phyloP scores from a whole-genome alignment of 371 early-diverging fungal species.

The Apophysomyces ossiformis region DNA sequence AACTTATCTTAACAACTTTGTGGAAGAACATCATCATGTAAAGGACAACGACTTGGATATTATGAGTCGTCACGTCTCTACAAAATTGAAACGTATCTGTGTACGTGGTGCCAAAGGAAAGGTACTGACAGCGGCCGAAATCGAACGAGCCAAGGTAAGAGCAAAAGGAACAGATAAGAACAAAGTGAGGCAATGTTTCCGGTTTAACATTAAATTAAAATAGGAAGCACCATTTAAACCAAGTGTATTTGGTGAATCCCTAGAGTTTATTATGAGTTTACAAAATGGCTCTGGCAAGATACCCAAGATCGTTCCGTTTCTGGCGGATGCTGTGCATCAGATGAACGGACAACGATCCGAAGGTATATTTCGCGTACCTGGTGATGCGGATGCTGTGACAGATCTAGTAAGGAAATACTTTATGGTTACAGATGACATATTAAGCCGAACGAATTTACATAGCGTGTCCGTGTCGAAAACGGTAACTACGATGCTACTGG shows the following conservation, averaged over 20 bases:
- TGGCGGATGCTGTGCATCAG: slow-evolving; percentile 75
- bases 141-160: slow-evolving; percentile 74
- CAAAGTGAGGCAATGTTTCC: neutral
- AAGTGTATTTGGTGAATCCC: slow-evolving; percentile 91
- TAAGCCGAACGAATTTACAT: neutral
- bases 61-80: slow-evolving; percentile 66
- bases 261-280: slow-evolving; percentile 82
- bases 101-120: slow-evolving; percentile 83
- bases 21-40: slow-evolving; percentile 63
- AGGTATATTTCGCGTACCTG: slow-evolving; percentile 98
- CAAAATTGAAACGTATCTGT: slow-evolving; percentile 74
- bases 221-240: slow-evolving; percentile 86
- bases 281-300: slow-evolving; percentile 54
- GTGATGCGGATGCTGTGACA: slow-evolving; percentile 89
- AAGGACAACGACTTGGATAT: slow-evolving; percentile 56
- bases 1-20: slow-evolving; percentile 81
- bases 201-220: neutral
- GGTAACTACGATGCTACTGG: slow-evolving; percentile 72
- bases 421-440: neutral
- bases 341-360: slow-evolving; percentile 84
- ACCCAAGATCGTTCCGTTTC: slow-evolving; percentile 86
- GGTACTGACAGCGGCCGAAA: slow-evolving; percentile 74
- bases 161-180: slow-evolving; percentile 3
- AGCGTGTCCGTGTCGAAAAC: slow-evolving; percentile 83
- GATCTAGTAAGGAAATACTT: slow-evolving; percentile 60